A percentile compares a stretch with the other conserved stretches of the same genome.
These are phyloP conservation scores for Naumovozyma baii DNA, from an alignment of 805 yeast genomes.

Conservation along the genomic window DNA sequence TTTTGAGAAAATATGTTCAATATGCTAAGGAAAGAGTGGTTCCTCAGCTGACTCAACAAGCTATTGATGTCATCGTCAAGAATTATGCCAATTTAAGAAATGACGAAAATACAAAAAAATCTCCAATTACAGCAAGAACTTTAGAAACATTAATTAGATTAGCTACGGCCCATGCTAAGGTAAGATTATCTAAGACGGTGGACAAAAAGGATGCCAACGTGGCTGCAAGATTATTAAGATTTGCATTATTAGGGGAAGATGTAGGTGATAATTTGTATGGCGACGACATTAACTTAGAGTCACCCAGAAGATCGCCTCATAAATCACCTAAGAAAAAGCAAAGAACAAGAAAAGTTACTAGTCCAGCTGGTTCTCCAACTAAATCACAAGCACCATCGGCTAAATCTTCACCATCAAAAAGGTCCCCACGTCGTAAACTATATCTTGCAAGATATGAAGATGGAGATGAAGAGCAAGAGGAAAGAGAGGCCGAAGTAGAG, in stretches of 20 bases:
- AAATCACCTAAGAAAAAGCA: conserved; percentile 30
- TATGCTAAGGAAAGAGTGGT: conserved; percentile 82
- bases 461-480: conserved; percentile 18
- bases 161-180: conserved; percentile 93
- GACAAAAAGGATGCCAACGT: conserved; percentile 70
- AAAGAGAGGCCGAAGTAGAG: not conserved
- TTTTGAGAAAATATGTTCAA: conserved; percentile 84
- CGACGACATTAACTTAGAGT: conserved; percentile 17
- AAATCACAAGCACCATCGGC: conserved; percentile 10
- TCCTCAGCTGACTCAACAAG: conserved; percentile 70
- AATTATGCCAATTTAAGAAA: conserved; percentile 78
- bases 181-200: conserved; percentile 70
- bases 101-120: conserved; percentile 68
- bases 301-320: conserved; percentile 18
- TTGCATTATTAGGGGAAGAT: conserved; percentile 54
- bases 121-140: conserved; percentile 98
- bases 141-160: conserved; percentile 90
- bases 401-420: conserved; percentile 3
- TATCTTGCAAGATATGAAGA: conserved; percentile 25
- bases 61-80: conserved; percentile 70
- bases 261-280: conserved; percentile 18
- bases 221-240: conserved; percentile 78
- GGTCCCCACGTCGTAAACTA: conserved; percentile 14
- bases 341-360: conserved; percentile 8
- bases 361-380: conserved; percentile 12